phyloP scores from a whole-genome alignment of 257 asterid genomes.

The Fraxinus quadrangulata region DNA sequence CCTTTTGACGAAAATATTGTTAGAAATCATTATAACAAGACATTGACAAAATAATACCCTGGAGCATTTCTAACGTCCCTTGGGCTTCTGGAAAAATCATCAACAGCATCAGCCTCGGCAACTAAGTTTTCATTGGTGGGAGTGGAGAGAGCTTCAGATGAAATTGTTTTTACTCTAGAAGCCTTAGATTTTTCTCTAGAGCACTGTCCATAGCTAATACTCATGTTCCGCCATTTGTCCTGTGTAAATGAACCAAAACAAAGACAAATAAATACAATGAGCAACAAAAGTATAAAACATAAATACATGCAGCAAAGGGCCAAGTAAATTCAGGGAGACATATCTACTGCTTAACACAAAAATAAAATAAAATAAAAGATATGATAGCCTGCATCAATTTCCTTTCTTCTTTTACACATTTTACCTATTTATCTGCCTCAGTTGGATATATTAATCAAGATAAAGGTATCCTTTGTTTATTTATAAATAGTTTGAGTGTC shows the following conservation, averaged over 20 bases:
- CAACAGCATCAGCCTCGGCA: slow-evolving; percentile 26
- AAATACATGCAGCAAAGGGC: slow-evolving; percentile 5
- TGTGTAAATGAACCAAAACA: slow-evolving; percentile 34
- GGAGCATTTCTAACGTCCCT: slow-evolving; percentile 24
- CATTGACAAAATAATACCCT: slow-evolving; percentile 28
- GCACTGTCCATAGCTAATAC: slow-evolving; percentile 32
- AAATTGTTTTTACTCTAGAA: slow-evolving; percentile 29
- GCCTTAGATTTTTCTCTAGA: slow-evolving; percentile 34
- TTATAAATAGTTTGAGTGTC: neutral
- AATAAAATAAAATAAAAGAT: neutral
- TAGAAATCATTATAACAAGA: slow-evolving; percentile 14
- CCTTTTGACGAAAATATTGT: neutral
- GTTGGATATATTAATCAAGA: neutral
- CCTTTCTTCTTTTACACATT: neutral
- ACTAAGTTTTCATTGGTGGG: slow-evolving; percentile 24
- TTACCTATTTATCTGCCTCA: neutral
- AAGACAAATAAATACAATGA: slow-evolving; percentile 10
- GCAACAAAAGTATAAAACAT: slow-evolving; percentile 7
- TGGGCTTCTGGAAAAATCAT: slow-evolving; percentile 33
- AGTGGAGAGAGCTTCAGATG: slow-evolving; percentile 17
- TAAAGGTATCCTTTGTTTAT: neutral
- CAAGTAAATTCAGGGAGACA: slow-evolving; percentile 1
- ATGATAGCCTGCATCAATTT: neutral
- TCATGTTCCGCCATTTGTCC: slow-evolving; percentile 74
- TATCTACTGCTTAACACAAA: neutral